phyloP scores from a whole-genome alignment of 208 protist species.

The Leishmania mexicana region DNA sequence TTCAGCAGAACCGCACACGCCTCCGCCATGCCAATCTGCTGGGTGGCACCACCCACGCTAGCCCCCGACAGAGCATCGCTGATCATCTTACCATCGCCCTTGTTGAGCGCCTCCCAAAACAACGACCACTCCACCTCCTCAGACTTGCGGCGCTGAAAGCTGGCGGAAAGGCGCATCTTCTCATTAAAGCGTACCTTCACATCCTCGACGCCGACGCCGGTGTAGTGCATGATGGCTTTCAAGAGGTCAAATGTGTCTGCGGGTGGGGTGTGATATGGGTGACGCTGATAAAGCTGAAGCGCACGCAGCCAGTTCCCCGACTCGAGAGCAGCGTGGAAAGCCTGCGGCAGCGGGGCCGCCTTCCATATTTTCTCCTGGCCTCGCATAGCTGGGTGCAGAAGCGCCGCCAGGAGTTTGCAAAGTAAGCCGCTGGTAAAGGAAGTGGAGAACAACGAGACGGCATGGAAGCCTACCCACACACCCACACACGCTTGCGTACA shows the following conservation, averaged over 20 bases:
- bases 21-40: constrained; percentile 85
- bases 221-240: constrained; percentile 83
- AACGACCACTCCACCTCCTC: constrained; percentile 90
- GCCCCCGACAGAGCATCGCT: constrained; percentile 68
- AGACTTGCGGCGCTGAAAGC: constrained; percentile 61
- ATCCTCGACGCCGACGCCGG: constrained; percentile 78
- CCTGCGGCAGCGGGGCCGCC: constrained; percentile 77
- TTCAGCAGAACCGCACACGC: constrained; percentile 87
- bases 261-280: constrained; percentile 88
- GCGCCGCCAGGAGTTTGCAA: not conserved
- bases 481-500: not conserved
- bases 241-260: constrained; percentile 88
- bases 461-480: not conserved
- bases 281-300: constrained; percentile 79
- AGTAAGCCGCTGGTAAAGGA: not conserved
- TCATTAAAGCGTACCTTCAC: constrained; percentile 90
- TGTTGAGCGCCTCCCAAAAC: constrained; percentile 88
- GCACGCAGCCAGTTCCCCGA: constrained; percentile 81
- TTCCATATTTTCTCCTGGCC: constrained; percentile 69
- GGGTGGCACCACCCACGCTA: constrained; percentile 33
- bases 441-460: not conserved
- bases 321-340: constrained; percentile 82
- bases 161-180: constrained; percentile 77
- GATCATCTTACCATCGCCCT: constrained; percentile 82
- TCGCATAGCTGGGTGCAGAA: not conserved